These are phyloP conservation scores for Lachnellula hyalina DNA, from an alignment of 2,329 filamentous ascomycete species.

Conservation along the genomic window DNA sequence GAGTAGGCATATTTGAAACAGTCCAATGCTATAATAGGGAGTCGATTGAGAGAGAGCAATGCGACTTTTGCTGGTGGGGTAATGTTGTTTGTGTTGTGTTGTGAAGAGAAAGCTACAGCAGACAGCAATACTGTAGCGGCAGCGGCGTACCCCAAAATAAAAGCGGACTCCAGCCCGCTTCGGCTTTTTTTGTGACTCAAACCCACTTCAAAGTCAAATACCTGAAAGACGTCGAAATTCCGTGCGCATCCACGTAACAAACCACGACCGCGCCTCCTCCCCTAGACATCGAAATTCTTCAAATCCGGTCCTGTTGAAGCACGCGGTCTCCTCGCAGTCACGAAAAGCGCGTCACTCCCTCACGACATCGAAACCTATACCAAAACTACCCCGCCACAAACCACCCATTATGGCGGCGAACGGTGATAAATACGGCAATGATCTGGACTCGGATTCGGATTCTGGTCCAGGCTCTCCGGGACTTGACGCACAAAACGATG, in stretches of 20 bases:
- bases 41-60: neutral
- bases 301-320: neutral
- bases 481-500: constrained; percentile 41
- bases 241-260: neutral
- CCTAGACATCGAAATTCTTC: neutral
- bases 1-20: constrained; percentile 23
- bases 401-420: constrained; percentile 32
- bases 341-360: neutral
- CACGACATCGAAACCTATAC: constrained; percentile 6
- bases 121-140: too few relatives aligned
- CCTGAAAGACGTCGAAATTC: neutral
- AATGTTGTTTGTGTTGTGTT: neutral
- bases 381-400: constrained; percentile 6
- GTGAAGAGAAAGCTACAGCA: neutral
- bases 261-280: neutral
- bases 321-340: neutral
- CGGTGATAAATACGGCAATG: constrained; percentile 63
- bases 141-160: too few relatives aligned
- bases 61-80: neutral
- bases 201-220: neutral
- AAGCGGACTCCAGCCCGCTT: neutral
- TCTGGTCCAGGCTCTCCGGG: constrained; percentile 53
- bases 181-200: neutral
- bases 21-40: neutral
- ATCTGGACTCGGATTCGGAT: constrained; percentile 65